Base-by-base conservation (phyloP, 805 yeast genomes). In the Hanseniaspora jakobsenii region DNA sequence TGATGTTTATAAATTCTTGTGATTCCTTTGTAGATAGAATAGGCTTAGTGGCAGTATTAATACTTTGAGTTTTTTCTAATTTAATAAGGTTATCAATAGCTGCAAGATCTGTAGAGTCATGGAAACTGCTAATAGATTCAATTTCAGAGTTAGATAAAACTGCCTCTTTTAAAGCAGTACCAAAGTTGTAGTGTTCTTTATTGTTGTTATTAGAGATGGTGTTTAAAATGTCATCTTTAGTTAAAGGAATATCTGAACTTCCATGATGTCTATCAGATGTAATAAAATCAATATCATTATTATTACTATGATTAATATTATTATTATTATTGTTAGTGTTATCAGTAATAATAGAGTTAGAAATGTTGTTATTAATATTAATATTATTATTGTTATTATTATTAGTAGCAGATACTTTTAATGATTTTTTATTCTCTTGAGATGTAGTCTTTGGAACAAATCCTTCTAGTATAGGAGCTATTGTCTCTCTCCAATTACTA, bases 401-500 rank as follows among this genome's bases (percentile, higher is more conserved):
- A 9, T 55, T 54, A 2, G 60, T 53, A n/a, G 61, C 57, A n/a
- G 63, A 63, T 22, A 61, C 41, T 44, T 56, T 61, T 32, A 59
- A 51, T 7, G 62, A 58, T 27, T 59, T 65, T 23, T 42, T 45
- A 52, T 67, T 66, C 51, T 69, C 73, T 39, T 69, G 64, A 3
- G 74, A 67, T 0, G 79, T 71, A 0, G 86, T 72, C 55, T 79
- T 81, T 4, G 91, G 91, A 4, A 75, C 71, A 58, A 79, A 82
- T 1, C 74, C 68, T 55, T 78, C 86, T 32, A 82, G 60, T 56
- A 81, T 79, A 2, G 93, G 91, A 1, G 89, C 89, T 35, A 81
- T 75, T 0, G 84, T 72, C 9, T 83, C 87, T 22, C 46, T 42
- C 46, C 46, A 42, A 19, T 42, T 42, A 28, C 46, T 42, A n/a